Percentiles rank a stretch among this genome's conserved stretches.
Evolutionary conservation across 2,329 filamentous ascomycete species (phyloP).

Genomic region (Pleomassaria siparia): DNA sequence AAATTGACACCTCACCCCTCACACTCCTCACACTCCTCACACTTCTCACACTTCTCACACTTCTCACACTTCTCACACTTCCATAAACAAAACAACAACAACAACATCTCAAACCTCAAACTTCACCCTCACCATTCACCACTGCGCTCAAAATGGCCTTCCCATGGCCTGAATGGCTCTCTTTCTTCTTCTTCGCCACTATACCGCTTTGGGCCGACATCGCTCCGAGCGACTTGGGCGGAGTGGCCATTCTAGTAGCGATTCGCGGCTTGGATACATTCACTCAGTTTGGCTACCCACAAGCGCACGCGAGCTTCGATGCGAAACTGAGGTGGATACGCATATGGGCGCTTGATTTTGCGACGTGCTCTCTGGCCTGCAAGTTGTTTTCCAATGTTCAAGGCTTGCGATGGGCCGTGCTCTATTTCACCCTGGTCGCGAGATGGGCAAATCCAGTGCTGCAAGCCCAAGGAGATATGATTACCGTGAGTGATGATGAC

Average conservation of each 20-base stretch:
- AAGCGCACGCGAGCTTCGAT: neutral
- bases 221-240: neutral
- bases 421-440: neutral
- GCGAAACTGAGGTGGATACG: neutral
- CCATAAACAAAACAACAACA: too few species aligned
- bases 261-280: neutral
- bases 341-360: neutral
- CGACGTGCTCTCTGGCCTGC: neutral
- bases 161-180: neutral
- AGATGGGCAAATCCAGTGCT: neutral
- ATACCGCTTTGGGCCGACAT: neutral
- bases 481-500: neutral
- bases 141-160: neutral
- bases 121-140: too few species aligned
- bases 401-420: neutral
- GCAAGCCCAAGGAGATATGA: neutral
- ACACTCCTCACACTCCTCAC: neutral
- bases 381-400: neutral
- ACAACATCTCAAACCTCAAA: too few species aligned
- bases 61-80: neutral
- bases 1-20: neutral
- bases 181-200: neutral
- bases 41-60: neutral
- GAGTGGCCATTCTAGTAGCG: neutral
- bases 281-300: neutral